phyloP scores from a whole-genome alignment of 139 green algal genomes.

The Pleodorina starrii region DNA sequence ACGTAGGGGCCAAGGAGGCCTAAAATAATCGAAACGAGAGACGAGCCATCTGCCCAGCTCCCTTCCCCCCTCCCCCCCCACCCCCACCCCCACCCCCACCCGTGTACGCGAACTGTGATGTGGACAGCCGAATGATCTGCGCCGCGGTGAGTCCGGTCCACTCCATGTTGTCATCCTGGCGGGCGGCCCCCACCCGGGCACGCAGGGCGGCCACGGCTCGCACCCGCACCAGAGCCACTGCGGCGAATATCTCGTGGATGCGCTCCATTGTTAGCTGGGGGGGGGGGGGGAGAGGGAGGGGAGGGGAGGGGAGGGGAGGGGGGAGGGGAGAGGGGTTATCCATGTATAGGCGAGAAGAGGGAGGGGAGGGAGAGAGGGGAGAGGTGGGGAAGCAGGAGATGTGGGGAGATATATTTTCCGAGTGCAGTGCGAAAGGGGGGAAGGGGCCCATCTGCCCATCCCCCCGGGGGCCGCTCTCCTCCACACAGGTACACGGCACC shows the following conservation, averaged over 20 bases:
- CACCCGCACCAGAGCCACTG: conserved; percentile 20
- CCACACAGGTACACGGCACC: background rate
- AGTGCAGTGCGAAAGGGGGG: too few relatives aligned
- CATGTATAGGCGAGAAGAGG: too few relatives aligned
- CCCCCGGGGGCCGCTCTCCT: background rate
- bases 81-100: background rate
- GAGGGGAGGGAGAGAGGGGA: too few relatives aligned
- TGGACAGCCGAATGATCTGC: conserved; percentile 52
- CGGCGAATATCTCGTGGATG: conserved; percentile 49
- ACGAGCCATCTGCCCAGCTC: too few relatives aligned
- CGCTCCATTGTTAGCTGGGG: conserved; percentile 47
- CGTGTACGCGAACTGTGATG: conserved; percentile 46
- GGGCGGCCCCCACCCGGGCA: too few relatives aligned
- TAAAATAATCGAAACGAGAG: too few relatives aligned
- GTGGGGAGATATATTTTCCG: too few relatives aligned
- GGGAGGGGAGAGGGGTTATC: background rate
- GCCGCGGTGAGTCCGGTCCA: conserved; percentile 46
- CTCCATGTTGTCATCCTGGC: conserved; percentile 42
- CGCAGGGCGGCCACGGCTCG: conserved; percentile 7
- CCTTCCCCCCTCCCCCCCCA: background rate
- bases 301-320: background rate
- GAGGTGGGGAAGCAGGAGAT: too few relatives aligned
- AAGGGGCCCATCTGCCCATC: too few relatives aligned
- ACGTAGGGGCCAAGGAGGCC: too few relatives aligned
- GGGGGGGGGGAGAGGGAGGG: background rate